These are phyloP conservation scores for Trametes gibbosa DNA, from an alignment of 768 basidiomycete genomes.

Conservation along the genomic window DNA sequence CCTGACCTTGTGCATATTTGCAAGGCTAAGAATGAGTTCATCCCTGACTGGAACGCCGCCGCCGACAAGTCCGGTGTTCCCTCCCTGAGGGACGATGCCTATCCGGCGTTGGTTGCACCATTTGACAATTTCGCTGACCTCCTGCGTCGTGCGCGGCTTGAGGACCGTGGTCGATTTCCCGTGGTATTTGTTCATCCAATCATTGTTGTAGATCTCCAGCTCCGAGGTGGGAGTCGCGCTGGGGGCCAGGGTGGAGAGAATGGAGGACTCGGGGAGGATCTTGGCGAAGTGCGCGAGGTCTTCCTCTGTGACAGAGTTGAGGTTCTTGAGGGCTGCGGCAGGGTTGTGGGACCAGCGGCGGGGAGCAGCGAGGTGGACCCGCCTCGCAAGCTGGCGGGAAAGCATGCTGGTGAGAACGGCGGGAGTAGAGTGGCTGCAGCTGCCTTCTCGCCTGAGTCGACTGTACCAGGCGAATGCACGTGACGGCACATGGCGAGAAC, in stretches of 20 bases:
- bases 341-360: slow-evolving; percentile 26
- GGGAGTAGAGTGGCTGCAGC: background rate
- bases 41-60: slow-evolving; percentile 87
- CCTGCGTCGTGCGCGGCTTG: slow-evolving; percentile 81
- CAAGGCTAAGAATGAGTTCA: slow-evolving; percentile 82
- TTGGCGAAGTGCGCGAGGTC: slow-evolving; percentile 69
- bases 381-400: slow-evolving; percentile 21
- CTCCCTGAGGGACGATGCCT: slow-evolving; percentile 95
- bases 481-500: background rate
- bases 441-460: background rate
- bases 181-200: slow-evolving; percentile 96
- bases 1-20: slow-evolving; percentile 79
- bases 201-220: slow-evolving; percentile 76
- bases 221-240: slow-evolving; percentile 52
- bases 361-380: slow-evolving; percentile 1
- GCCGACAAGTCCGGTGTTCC: slow-evolving; percentile 97
- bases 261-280: slow-evolving; percentile 58
- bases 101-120: slow-evolving; percentile 82
- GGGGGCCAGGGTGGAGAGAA: slow-evolving; percentile 67
- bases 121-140: slow-evolving; percentile 86
- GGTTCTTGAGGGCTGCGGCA: slow-evolving; percentile 17
- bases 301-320: slow-evolving; percentile 45
- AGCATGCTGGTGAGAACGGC: slow-evolving; percentile 6
- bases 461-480: background rate
- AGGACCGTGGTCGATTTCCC: slow-evolving; percentile 85